Evolutionary conservation across 345 rosid genomes (phyloP).

Genomic region (Euclidium syriacum): DNA sequence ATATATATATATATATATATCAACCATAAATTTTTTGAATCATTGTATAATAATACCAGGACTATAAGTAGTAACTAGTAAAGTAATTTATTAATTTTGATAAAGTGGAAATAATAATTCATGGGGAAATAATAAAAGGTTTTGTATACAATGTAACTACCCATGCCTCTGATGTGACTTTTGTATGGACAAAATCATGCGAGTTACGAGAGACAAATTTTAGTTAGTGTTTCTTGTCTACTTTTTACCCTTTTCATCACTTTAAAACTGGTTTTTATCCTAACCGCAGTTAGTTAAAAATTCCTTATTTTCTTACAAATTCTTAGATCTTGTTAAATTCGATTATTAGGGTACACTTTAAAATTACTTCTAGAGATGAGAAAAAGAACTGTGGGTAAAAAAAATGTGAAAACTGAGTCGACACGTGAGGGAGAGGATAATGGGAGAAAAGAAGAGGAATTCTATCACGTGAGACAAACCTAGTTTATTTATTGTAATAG

Average conservation of each 20-base stretch:
- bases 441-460: not conserved
- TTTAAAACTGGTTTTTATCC: not conserved
- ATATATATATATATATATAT: no score
- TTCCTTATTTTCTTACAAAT: not conserved
- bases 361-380: not conserved
- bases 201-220: constrained; percentile 26
- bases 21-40: no score
- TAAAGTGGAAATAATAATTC: constrained; percentile 12
- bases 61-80: constrained; percentile 1
- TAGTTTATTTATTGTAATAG: not conserved
- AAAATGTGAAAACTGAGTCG: not conserved
- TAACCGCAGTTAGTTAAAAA: not conserved
- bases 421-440: not conserved
- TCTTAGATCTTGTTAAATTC: no score
- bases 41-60: constrained; percentile 11
- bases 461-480: constrained; percentile 12
- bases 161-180: constrained; percentile 17
- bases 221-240: constrained; percentile 25
- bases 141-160: not conserved
- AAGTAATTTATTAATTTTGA: constrained; percentile 21
- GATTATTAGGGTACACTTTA: not conserved
- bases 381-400: not conserved
- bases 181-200: constrained; percentile 29
- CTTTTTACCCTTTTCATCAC: constrained; percentile 1
- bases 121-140: not conserved